Base-by-base conservation (phyloP, 768 basidiomycete species). In the Termitomyces sp. region DNA sequence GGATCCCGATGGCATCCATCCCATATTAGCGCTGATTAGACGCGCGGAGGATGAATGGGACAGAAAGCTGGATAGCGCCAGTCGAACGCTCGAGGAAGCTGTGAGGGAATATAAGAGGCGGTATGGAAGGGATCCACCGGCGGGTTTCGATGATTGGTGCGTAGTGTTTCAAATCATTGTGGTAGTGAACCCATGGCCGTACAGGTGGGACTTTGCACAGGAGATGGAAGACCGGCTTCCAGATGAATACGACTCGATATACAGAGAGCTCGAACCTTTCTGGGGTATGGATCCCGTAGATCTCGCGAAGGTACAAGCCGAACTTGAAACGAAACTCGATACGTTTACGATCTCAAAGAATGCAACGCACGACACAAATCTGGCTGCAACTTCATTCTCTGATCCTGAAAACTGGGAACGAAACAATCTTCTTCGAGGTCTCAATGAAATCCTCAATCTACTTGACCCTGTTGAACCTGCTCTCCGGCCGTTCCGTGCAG, bases 181-280 rank as follows among this genome's bases (percentile, higher is more conserved):
- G 23, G 25, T n/a, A 37, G 41, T 10, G 21, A 16, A 14, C 10
- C 17, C 1, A 37, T 3, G 28, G 5, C n/a, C n/a, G 27, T 17
- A 12, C 39, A 79, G 78, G 79, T 81, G 78, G 78, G 61, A 72
- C 40, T 79, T 77, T 67, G 90, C 83, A n/a, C 73, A 76, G 65
- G 77, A 84, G 48, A 81, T 94, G 68, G 72, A 82, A 17, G 84
- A 91, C 25, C 83, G 85, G 63, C 83, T 96, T 54, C 80, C 88
- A 5, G 94, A 98, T 67, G 94, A 96, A 69, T 96, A 92, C 63
- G 91, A 91, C 63, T 75, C 76, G 27, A 82, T 95, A 30, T 66
- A 78, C 47, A 73, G 81, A 45, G 93, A 96, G 66, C 73, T 98
- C 4, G 84, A 85, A 49, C 91, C 92, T 0, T 97, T 91, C 71